phyloP scores from a whole-genome alignment of 768 basidiomycete genomes.

The Lactarius tabidus region DNA sequence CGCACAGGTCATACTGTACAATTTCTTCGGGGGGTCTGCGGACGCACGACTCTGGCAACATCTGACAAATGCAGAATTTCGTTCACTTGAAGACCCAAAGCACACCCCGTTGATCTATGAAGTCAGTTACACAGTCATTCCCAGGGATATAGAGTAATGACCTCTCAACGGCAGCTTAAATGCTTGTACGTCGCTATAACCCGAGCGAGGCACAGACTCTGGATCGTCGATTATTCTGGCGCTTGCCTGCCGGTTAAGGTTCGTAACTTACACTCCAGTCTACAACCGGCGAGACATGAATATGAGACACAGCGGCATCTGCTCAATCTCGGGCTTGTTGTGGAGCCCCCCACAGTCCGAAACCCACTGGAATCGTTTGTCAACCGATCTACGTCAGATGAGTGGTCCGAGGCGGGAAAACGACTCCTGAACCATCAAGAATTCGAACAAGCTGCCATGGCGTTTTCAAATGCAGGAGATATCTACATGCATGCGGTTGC shows the following conservation, averaged over 20 bases:
- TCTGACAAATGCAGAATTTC: not conserved
- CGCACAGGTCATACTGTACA: constrained; percentile 61
- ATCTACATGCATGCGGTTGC: constrained; percentile 3
- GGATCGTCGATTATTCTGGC: constrained; percentile 62
- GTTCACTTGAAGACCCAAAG: not conserved
- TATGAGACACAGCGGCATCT: constrained; percentile 1
- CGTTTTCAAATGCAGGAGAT: constrained; percentile 15
- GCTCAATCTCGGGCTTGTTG: constrained; percentile 3
- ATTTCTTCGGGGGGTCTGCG: constrained; percentile 67
- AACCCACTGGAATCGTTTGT: constrained; percentile 8
- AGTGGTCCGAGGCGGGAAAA: constrained; percentile 17
- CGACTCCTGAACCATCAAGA: constrained; percentile 3
- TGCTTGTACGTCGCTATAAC: constrained; percentile 69
- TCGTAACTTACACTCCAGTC: constrained; percentile 36
- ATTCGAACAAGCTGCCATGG: constrained; percentile 16
- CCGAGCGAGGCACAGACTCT: constrained; percentile 61
- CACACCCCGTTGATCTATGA: constrained; percentile 9
- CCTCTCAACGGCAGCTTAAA: constrained; percentile 45
- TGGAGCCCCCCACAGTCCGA: not conserved
- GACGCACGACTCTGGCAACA: constrained; percentile 32
- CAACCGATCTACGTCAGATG: constrained; percentile 1
- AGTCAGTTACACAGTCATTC: not conserved
- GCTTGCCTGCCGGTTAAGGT: constrained; percentile 40
- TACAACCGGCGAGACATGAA: not conserved
- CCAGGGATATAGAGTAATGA: not conserved